phyloP scores from a whole-genome alignment of 2,329 filamentous ascomycete genomes.

The Claviceps pusilla region DNA sequence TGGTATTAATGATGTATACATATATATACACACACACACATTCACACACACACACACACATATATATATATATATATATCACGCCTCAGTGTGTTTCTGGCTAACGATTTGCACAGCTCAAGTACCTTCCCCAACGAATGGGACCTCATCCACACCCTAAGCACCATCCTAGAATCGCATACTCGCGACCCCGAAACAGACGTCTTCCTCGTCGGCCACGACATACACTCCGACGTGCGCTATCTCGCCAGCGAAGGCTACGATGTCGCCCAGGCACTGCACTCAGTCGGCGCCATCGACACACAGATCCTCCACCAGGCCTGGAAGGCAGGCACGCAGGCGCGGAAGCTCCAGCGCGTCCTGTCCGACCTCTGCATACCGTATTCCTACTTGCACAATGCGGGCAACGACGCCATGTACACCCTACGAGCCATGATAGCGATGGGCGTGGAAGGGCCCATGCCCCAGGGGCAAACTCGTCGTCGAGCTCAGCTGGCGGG shows the following conservation, averaged over 20 bases:
- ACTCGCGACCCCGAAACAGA: constrained; percentile 23
- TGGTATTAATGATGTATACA: not conserved
- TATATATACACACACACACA: no score
- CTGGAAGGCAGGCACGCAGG: constrained; percentile 36
- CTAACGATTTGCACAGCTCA: constrained; percentile 16
- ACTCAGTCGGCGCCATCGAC: constrained; percentile 52
- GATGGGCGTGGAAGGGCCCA: constrained; percentile 14
- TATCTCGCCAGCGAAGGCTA: constrained; percentile 54
- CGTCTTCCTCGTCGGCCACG: constrained; percentile 69
- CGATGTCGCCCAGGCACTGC: constrained; percentile 34
- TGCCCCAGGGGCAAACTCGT: not conserved
- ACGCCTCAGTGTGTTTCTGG: not conserved
- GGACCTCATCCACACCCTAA: constrained; percentile 21
- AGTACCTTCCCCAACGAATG: constrained; percentile 25
- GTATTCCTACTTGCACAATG: constrained; percentile 63
- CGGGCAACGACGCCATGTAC: constrained; percentile 71
- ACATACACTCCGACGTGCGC: constrained; percentile 48
- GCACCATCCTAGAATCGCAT: constrained; percentile 20
- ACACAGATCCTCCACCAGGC: constrained; percentile 57
- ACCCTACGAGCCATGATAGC: constrained; percentile 60
- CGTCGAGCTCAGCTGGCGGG: not conserved
- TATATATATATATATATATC: not conserved
- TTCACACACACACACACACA: not conserved
- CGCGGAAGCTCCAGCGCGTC: constrained; percentile 43
- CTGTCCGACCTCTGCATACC: constrained; percentile 49